phyloP scores from a whole-genome alignment of 2,329 filamentous ascomycete genomes.

The Penicillium sp. region DNA sequence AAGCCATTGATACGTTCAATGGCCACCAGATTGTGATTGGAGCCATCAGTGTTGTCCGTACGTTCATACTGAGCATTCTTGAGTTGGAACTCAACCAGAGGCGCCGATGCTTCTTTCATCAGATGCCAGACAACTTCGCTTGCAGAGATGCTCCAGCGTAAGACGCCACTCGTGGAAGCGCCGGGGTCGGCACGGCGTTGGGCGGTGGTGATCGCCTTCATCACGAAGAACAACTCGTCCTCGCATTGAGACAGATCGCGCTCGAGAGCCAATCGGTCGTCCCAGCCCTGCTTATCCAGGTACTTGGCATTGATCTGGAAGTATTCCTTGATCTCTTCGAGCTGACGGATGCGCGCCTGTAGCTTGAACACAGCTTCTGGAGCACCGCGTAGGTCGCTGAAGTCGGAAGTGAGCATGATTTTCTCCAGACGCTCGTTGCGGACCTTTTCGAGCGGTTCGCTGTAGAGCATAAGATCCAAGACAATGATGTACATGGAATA shows the following conservation, averaged over 20 bases:
- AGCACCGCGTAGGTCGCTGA: conserved; percentile 89
- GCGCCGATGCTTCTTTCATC: conserved; percentile 78
- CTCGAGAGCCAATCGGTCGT: conserved; percentile 83
- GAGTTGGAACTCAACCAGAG: conserved; percentile 87
- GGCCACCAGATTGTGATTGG: conserved; percentile 86
- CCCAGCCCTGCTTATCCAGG: conserved; percentile 84
- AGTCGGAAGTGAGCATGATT: conserved; percentile 98
- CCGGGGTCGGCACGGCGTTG: conserved; percentile 72
- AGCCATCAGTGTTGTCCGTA: conserved; percentile 94
- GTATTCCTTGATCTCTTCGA: conserved; percentile 93
- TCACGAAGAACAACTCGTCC: conserved; percentile 98
- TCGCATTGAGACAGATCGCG: conserved; percentile 84
- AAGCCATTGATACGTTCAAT: conserved; percentile 83
- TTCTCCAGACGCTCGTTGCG: conserved; percentile 91
- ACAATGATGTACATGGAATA: conserved; percentile 98
- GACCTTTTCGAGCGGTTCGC: conserved; percentile 94
- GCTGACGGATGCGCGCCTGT: conserved; percentile 85
- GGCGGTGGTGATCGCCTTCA: conserved; percentile 98
- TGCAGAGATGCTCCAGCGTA: conserved; percentile 91
- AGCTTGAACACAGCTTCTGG: conserved; percentile 88
- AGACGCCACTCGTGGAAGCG: conserved; percentile 66
- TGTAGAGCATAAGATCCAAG: conserved; percentile 91
- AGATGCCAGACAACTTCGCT: conserved; percentile 97
- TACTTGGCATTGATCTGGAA: conserved; percentile 90
- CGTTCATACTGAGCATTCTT: conserved; percentile 88